Base-by-base conservation (phyloP, 805 yeast species). In the Spathaspora sp. region DNA sequence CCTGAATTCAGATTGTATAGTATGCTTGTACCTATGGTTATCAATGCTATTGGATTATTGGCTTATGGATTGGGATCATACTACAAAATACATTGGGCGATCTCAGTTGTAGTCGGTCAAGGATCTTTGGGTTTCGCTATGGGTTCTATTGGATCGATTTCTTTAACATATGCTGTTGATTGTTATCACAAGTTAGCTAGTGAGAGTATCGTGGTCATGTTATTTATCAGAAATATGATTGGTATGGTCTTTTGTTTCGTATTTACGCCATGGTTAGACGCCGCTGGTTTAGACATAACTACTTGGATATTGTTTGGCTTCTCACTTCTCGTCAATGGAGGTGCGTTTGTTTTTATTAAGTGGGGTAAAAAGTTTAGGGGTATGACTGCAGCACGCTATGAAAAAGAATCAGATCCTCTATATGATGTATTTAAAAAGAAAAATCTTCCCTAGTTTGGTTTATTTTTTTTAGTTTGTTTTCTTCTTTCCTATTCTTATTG, bases 201-300 rank as follows among this genome's bases (percentile, higher is more conserved):
- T 50, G 81, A 78, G 55, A 65, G 71, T 14, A 58, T 70, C 60
- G 75, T 69, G 17, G 57, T 69, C 43, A 64, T 68, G 59, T 58
- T 69, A 44, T 67, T 69, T 40, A 54, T 69, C 10, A 58, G 73
- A 55, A 69, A 69, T 51, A 53, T 67, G 60, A 70, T 66, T 50
- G 81, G 81, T n/a, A 69, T 68, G 64, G 75, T 67, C 3, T 77
- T 76, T 53, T 73, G 79, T 1, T 77, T 75, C 59, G 79, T 75
- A 1, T 68, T 76, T 50, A 73, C 70, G 49, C 75, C 78, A 12
- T 77, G 81, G 80, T 62, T 77, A 40, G 68, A 64, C 44, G 57
- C 56, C 3, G 58, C 63, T 52, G 81, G 81, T 5, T 60, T 76
- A 46, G 65, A 60, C 16, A 53, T 62, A 5, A 72, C 77, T 14